A percentile compares a stretch with the other conserved stretches of the same genome.
phyloP scores from a whole-genome alignment of 2,329 filamentous ascomycete genomes.

The Beauveria caledonica region DNA sequence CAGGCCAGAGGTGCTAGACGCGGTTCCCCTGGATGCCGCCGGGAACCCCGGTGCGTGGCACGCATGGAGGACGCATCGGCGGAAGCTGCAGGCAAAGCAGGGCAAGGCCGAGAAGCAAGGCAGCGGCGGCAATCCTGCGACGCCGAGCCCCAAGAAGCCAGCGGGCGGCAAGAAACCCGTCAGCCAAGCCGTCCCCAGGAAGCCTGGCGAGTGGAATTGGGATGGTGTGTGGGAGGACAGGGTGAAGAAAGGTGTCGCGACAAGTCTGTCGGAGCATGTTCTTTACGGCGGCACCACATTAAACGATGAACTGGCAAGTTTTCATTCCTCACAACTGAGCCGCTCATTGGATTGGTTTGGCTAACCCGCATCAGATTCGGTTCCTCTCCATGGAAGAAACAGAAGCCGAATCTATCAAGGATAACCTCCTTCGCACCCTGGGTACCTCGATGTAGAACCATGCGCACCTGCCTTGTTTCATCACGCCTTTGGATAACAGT shows the following conservation, averaged over 20 bases:
- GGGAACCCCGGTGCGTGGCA: slow-evolving; percentile 91
- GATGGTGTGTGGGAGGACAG: slow-evolving; percentile 93
- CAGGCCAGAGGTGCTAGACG: slow-evolving; percentile 67
- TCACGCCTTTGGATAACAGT: neutral
- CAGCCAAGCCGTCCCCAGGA: slow-evolving; percentile 26
- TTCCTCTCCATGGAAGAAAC: slow-evolving; percentile 56
- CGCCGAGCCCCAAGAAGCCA: slow-evolving; percentile 9
- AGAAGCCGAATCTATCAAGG: slow-evolving; percentile 49
- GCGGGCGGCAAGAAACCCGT: neutral
- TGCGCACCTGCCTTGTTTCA: neutral
- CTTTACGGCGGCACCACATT: slow-evolving; percentile 59
- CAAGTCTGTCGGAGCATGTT: slow-evolving; percentile 69
- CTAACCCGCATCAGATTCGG: slow-evolving; percentile 42
- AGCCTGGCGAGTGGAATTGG: slow-evolving; percentile 91
- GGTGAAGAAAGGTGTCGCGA: slow-evolving; percentile 68
- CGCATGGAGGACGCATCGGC: slow-evolving; percentile 72
- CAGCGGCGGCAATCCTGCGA: neutral
- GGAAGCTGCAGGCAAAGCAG: slow-evolving; percentile 22
- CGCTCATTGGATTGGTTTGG: slow-evolving; percentile 12
- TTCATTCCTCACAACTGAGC: neutral
- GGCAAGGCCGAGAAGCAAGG: slow-evolving; percentile 12
- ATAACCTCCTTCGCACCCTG: slow-evolving; percentile 47
- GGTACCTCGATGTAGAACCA: slow-evolving; percentile 22
- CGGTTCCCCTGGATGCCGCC: slow-evolving; percentile 69
- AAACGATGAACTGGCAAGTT: slow-evolving; percentile 64